phyloP scores from a whole-genome alignment of 768 basidiomycete species.

The Suillus luteus region DNA sequence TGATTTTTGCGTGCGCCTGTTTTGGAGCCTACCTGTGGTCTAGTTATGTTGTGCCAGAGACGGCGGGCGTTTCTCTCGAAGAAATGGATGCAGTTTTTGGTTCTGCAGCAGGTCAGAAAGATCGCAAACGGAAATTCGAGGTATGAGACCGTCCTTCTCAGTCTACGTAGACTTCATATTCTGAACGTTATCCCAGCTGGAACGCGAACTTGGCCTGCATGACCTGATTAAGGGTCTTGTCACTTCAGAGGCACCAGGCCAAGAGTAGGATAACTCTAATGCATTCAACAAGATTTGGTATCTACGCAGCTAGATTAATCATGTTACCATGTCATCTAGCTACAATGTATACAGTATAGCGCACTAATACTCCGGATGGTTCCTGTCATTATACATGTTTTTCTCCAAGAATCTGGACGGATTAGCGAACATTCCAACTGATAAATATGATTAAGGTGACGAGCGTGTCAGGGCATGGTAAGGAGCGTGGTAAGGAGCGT shows the following conservation, averaged over 20 bases:
- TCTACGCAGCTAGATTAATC: not conserved
- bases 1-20: slow-evolving; percentile 65
- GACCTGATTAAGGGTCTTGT: slow-evolving; percentile 44
- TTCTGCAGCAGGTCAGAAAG: slow-evolving; percentile 58
- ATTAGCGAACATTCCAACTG: not conserved
- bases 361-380: not conserved
- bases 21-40: slow-evolving; percentile 72
- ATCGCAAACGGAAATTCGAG: slow-evolving; percentile 50
- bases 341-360: slow-evolving; percentile 5
- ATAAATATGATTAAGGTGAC: slow-evolving; percentile 1
- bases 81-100: slow-evolving; percentile 73
- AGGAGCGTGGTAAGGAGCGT: not conserved
- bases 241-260: not conserved
- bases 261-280: not conserved
- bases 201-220: slow-evolving; percentile 54
- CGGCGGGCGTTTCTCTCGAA: slow-evolving; percentile 73
- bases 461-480: not conserved
- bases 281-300: slow-evolving; percentile 7
- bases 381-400: slow-evolving; percentile 3
- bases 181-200: slow-evolving; percentile 46
- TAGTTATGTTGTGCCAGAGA: slow-evolving; percentile 71
- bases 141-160: slow-evolving; percentile 35
- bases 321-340: slow-evolving; percentile 1
- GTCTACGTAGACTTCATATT: not conserved
- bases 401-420: not conserved